phyloP scores from a whole-genome alignment of 116 monocot genomes.

The Iris pallida region DNA sequence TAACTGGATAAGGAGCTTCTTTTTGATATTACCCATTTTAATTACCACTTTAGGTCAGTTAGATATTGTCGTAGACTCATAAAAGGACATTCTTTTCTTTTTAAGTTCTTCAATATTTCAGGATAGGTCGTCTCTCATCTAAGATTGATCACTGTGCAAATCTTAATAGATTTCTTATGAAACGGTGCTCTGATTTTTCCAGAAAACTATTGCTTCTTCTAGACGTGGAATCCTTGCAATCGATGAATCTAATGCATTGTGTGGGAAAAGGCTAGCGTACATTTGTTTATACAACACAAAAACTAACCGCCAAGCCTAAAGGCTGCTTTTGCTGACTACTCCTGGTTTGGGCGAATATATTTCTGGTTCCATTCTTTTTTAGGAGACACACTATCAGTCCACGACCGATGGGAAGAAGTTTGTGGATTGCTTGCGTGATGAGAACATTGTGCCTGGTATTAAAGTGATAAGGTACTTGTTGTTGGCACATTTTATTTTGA shows the following conservation, averaged over 20 bases:
- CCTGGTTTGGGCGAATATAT: constrained; percentile 91
- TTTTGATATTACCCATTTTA: no score
- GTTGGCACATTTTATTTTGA: no score
- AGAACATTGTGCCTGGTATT: constrained; percentile 89
- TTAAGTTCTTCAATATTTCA: no score
- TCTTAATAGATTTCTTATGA: neutral
- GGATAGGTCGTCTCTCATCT: no score
- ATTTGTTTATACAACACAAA: constrained; percentile 96
- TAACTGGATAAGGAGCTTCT: no score
- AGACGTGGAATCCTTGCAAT: constrained; percentile 95
- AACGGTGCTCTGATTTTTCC: constrained; percentile 13
- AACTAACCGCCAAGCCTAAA: constrained; percentile 86
- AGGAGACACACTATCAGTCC: constrained; percentile 93
- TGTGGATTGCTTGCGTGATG: constrained; percentile 68
- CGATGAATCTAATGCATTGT: constrained; percentile 98
- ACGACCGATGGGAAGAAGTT: constrained; percentile 89
- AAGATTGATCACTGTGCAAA: no score
- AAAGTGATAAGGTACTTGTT: constrained; percentile 88
- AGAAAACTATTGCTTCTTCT: constrained; percentile 94
- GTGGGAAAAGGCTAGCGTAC: constrained; percentile 88
- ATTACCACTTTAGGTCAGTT: no score
- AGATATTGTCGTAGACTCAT: no score
- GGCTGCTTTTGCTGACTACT: constrained; percentile 83
- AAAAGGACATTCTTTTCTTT: no score
- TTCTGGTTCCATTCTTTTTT: constrained; percentile 93